Conservation (phyloP, 345 rosid genomes). For the Populus euphratica region DNA sequence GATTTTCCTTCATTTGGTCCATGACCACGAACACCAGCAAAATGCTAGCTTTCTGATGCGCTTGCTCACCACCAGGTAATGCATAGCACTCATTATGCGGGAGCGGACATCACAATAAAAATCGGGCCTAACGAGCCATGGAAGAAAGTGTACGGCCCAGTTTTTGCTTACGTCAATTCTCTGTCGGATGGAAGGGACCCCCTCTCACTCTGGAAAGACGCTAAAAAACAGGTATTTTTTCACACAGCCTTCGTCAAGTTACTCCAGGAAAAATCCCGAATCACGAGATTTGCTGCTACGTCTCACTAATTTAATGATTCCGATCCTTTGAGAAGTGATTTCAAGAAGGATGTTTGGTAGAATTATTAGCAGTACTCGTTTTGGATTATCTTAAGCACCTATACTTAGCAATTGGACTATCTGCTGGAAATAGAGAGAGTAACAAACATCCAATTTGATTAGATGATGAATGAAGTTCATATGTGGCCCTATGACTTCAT, state of each 20-base stretch:
- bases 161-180: constrained; percentile 21
- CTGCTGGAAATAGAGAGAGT: not conserved
- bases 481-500: constrained; percentile 34
- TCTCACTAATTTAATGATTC: too few relatives aligned
- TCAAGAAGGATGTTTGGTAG: too few relatives aligned
- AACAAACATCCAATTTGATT: not conserved
- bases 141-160: constrained; percentile 34
- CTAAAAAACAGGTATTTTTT: constrained; percentile 23
- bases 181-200: not conserved
- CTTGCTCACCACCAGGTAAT: constrained; percentile 11
- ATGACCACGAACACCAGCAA: too few relatives aligned
- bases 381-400: too few relatives aligned
- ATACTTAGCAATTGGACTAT: too few relatives aligned
- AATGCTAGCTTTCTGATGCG: not conserved
- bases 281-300: too few relatives aligned
- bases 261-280: too few relatives aligned
- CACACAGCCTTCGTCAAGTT: too few relatives aligned
- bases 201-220: constrained; percentile 22
- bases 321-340: too few relatives aligned
- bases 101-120: constrained; percentile 14
- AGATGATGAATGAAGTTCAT: constrained; percentile 21
- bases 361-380: too few relatives aligned
- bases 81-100: constrained; percentile 29
- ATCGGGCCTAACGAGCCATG: constrained; percentile 18
- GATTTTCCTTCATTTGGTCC: too few relatives aligned